Evolutionary conservation across 1,284 basidiomycete genomes (phyloP), one percentile per base, ranked within the genome.

Genomic region (Violaceomyces palustris): DNA sequence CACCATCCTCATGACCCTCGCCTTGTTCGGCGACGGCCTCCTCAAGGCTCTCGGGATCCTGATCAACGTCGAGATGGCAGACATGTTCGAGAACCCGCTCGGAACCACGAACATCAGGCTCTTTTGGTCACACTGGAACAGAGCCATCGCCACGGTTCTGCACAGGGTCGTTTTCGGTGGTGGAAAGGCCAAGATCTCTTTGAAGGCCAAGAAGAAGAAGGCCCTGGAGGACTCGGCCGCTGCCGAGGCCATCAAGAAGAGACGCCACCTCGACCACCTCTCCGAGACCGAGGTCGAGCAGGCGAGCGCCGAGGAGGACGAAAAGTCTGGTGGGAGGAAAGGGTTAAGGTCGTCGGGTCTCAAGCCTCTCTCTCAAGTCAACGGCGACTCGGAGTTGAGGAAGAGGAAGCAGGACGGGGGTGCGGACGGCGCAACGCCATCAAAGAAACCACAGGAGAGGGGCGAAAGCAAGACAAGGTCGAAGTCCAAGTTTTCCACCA

Each of bases 101-200:
- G 59, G 61, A 18, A 69, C 69, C 6, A 64, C 64, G 42, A 69
- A 67, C 51, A 61, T 72, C 27, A 68, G 69, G 17, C 47, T 68
- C 22, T 71, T 72, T 42, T 72, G 70, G 70, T 67, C 65, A 24
- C 67, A 69, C 51, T 73, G 70, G 70, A 73, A 73, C 42, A 60
- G 67, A 18, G 67, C 69, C 24, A 72, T 73, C 38, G 65, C 70
- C 15, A 53, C 61, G 4, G 65, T 73, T 4, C 55, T 73, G 3
- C 70, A 72, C 50, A 66, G 70, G n/a, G 69, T 73, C 39, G 55
- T 73, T 6, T 73, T 73, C 39, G 64, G 61, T 23, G 68, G 69
- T 10, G 42, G 50, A 14, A 55, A 57, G 52, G 47, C 34, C 44
- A 60, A 56, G 47, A 43, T 37, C 19, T 18, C 15, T 17, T 27